Evolutionary conservation across 2,329 filamentous ascomycete species (phyloP), one percentile per base, ranked within the genome.

Genomic region (Talaromyces sp.): DNA sequence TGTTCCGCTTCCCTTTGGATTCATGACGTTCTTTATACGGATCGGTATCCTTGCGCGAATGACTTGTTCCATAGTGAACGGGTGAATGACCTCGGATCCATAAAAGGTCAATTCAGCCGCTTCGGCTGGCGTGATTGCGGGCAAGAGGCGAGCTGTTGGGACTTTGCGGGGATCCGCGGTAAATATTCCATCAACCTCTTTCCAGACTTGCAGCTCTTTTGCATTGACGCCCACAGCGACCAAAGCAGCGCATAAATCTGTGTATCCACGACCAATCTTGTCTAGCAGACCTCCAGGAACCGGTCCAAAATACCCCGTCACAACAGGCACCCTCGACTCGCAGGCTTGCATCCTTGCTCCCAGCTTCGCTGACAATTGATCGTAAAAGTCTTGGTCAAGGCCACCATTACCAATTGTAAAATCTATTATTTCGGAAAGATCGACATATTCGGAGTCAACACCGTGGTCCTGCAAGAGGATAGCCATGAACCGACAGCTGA

Each of bases 131-230:
- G 93, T 97, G 70, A 99, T 96, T 56, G 87, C 87, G 10, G 87
- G 78, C 45, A 99, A 82, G n/a, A 99, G 80, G 48, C 88, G 83
- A n/a, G 94, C 95, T 0, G 93, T 97, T 2, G 93, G 92, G 39
- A 95, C 90, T 74, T 94, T 95, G 65, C 88, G 84, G 2, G 90
- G 90, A 69, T 97, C 93, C 5, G 86, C 86, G 1, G 86, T 89
- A 75, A 96, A 94, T 70, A 97, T 95, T 60, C 91, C 92, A 73
- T 99, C 94, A 6, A 99, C 94, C 72, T 99, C 94, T 78, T 99
- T 99, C 94, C 94, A 97, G 63, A 99, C 89, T 74, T 99, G 94
- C 54, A 99, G 81, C 73, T 99, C 94, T 56, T 87, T 79, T 0
- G 94, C 94, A 66, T 84, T 80, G n/a, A 95, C 78, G 3, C 91